These are phyloP conservation scores for Beauveria scarabaeidicola DNA, from an alignment of 2,329 filamentous ascomycete genomes.

Conservation along the genomic window DNA sequence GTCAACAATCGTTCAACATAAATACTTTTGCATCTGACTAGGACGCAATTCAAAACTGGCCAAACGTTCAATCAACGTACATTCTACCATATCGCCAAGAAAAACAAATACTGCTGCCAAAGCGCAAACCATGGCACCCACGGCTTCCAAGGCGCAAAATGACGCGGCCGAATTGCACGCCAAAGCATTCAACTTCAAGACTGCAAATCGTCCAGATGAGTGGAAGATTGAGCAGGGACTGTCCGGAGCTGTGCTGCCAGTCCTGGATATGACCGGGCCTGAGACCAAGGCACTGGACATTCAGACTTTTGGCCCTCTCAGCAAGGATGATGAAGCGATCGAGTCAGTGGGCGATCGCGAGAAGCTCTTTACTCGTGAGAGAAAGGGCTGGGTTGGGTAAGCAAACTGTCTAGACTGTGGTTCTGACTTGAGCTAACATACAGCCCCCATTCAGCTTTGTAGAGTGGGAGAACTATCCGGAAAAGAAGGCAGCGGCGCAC, in stretches of 20 bases:
- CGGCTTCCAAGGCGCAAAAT: too few species aligned
- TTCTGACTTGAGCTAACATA: neutral
- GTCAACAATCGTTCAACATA: neutral
- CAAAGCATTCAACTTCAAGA: slow-evolving; percentile 8
- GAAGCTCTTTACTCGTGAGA: slow-evolving; percentile 19
- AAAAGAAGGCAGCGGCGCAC: slow-evolving; percentile 53
- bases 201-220: slow-evolving; percentile 32
- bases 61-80: neutral
- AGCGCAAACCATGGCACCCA: too few species aligned
- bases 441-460: slow-evolving; percentile 39
- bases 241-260: slow-evolving; percentile 34
- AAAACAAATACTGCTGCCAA: neutral
- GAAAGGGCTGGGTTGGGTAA: slow-evolving; percentile 27
- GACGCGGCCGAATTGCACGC: neutral
- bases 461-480: slow-evolving; percentile 62
- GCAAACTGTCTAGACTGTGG: neutral
- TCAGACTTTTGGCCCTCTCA: slow-evolving; percentile 22
- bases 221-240: slow-evolving; percentile 47
- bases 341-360: slow-evolving; percentile 29
- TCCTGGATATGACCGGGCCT: slow-evolving; percentile 36
- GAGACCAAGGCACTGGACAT: slow-evolving; percentile 23
- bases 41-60: neutral
- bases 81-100: neutral
- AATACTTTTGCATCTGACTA: neutral
- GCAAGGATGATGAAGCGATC: slow-evolving; percentile 33